Evolutionary conservation across 1,284 basidiomycete species (phyloP), one percentile per base, ranked within the genome.

Genomic region (Moesziomyces sp.): DNA sequence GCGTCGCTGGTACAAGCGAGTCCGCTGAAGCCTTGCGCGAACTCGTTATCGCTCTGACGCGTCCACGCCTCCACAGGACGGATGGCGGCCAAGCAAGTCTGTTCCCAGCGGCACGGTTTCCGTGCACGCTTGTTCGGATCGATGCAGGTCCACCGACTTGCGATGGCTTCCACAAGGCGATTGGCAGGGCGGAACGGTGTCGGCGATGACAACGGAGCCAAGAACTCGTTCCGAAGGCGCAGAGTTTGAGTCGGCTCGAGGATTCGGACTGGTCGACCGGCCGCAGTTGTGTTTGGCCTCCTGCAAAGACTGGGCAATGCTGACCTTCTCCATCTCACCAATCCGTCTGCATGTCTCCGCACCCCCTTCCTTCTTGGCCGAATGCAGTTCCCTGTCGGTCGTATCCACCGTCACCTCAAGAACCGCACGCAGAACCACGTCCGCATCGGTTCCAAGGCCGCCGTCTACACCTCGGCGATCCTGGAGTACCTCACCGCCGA

Each of bases 321-420:
- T 46, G 26, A 23, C 45, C 21, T 23, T 18, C 13, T 26, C 30
- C 13, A 33, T 13, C 30, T 13, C 13, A 13, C 42, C 9, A 28
- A 19, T 46, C 23, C 21, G 28, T 52, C 57, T 60, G 30, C 26
- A 28, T 7, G 26, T 28, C 26, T 28, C 26, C 26, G 26, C 59
- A 44, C 47, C 46, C 46, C n/a, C 18, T 49, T 51, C 18, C 46
- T 51, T 19, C 13, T 58, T 26, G 43, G 44, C 9, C 33, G 5
- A 40, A 1, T 11, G 13, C 70, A 93, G 92, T 94, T 94, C 85
- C 93, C 93, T 48, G 93, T 94, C 45, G 93, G 93, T 47, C 93
- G 93, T 91, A 93, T 95, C 63, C 93, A 94, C 85, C 91, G 95
- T 86, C 96, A 96, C 87, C 86, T 98, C 78, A 96, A 97, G 86